Conservation (phyloP, 164 flowering plant genomes). For the Berberis thunbergii region DNA sequence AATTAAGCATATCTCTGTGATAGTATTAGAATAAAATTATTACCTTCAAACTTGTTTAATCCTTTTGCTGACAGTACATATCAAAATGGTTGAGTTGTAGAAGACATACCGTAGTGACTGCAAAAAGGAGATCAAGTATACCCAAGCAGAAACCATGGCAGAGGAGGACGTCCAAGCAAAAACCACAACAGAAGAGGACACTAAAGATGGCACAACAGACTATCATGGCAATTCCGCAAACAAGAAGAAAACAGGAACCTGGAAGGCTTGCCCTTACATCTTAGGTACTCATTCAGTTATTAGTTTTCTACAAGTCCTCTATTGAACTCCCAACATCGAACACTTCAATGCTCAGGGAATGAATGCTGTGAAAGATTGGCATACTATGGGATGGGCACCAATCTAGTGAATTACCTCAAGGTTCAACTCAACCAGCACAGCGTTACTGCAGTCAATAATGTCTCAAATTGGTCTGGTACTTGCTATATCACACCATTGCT, state of each 20-base stretch:
- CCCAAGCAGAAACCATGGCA: neutral
- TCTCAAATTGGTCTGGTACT: too few species aligned
- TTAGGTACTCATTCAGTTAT: conserved; percentile 31
- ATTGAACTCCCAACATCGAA: too few species aligned
- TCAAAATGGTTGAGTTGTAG: too few species aligned
- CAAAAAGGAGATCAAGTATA: too few species aligned
- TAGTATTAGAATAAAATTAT: too few species aligned
- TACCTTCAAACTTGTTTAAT: too few species aligned
- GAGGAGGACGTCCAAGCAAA: neutral
- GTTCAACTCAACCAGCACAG: conserved; percentile 11
- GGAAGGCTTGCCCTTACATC: conserved; percentile 69
- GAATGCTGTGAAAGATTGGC: conserved; percentile 42
- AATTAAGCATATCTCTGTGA: too few species aligned
- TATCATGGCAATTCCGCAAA: conserved; percentile 39
- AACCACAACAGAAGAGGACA: conserved; percentile 47
- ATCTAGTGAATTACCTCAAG: conserved; percentile 28
- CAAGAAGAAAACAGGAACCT: conserved; percentile 55
- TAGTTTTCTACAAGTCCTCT: too few species aligned
- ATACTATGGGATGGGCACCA: conserved; percentile 39
- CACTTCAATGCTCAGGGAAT: conserved; percentile 16
- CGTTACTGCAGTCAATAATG: too few species aligned
- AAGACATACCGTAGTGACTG: too few species aligned
- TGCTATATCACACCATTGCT: too few species aligned
- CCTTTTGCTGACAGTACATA: too few species aligned
- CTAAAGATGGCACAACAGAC: conserved; percentile 73